Conservation (phyloP, 2,329 filamentous ascomycete genomes). For the Rutstroemia sydowiana region DNA sequence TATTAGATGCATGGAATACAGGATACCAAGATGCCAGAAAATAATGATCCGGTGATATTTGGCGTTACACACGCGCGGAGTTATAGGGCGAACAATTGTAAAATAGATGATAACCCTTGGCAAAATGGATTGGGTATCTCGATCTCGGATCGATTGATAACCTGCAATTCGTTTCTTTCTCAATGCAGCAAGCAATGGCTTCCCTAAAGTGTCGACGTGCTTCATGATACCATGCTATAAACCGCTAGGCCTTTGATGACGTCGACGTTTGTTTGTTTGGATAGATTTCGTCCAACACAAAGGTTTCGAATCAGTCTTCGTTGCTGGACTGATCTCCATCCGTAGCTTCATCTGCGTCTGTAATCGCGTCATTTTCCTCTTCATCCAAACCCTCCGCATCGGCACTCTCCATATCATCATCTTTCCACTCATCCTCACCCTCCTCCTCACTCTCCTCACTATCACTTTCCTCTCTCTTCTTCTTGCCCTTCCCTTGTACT, state of each 20-base stretch:
- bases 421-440: constrained; percentile 22
- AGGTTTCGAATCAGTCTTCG: too few relatives aligned
- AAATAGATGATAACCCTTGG: constrained; percentile 2
- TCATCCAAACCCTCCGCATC: constrained; percentile 23
- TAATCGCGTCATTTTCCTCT: constrained; percentile 26
- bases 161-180: not conserved
- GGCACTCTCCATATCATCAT: constrained; percentile 29
- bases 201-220: too few relatives aligned
- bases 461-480: constrained; percentile 24
- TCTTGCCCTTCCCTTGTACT: constrained; percentile 21
- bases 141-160: not conserved
- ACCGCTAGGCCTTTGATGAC: too few relatives aligned
- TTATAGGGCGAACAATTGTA: constrained; percentile 6
- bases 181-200: too few relatives aligned
- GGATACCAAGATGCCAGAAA: not conserved
- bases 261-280: too few relatives aligned
- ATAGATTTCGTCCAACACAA: constrained; percentile 8
- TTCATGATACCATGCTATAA: too few relatives aligned
- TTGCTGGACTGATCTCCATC: not conserved
- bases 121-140: not conserved
- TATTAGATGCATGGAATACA: constrained; percentile 9
- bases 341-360: not conserved
- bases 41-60: not conserved
- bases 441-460: constrained; percentile 21
- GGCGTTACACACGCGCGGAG: constrained; percentile 12